These are phyloP conservation scores for Ogataea nitratoaversa DNA, from an alignment of 805 yeast genomes.

Conservation along the genomic window DNA sequence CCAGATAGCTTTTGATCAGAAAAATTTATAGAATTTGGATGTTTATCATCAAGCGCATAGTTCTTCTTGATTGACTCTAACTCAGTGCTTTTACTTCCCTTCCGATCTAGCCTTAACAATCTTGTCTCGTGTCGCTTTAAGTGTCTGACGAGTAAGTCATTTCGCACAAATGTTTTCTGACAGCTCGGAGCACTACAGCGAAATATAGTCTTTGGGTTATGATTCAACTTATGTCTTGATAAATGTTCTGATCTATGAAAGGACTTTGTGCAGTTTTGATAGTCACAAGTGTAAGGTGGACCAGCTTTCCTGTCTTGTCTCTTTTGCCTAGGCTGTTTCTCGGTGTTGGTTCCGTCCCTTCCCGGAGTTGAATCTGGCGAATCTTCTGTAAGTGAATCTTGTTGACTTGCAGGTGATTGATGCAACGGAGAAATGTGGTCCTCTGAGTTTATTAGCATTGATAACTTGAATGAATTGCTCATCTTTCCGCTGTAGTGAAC, in stretches of 20 bases:
- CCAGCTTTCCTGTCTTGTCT: too few relatives aligned
- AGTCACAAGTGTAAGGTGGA: slow-evolving; percentile 37
- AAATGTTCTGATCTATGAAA: slow-evolving; percentile 63
- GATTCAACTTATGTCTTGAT: slow-evolving; percentile 61
- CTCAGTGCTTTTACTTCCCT: too few relatives aligned
- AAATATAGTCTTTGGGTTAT: slow-evolving; percentile 50
- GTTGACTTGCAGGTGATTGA: not conserved
- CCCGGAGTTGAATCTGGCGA: not conserved
- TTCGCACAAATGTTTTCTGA: slow-evolving; percentile 58
- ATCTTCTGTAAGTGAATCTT: not conserved
- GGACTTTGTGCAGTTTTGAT: slow-evolving; percentile 47
- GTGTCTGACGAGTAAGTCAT: slow-evolving; percentile 49
- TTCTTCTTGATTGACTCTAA: too few relatives aligned
- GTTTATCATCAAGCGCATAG: too few relatives aligned
- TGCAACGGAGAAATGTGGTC: not conserved
- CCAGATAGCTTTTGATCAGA: not conserved
- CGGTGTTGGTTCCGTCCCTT: not conserved
- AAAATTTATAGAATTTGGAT: not conserved
- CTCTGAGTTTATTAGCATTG: slow-evolving; percentile 11
- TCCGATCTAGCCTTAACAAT: not conserved
- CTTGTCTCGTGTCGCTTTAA: slow-evolving; percentile 36
- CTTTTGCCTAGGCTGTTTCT: too few relatives aligned
- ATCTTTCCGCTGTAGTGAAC: slow-evolving; percentile 3
- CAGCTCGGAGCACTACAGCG: slow-evolving; percentile 46
- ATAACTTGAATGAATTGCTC: slow-evolving; percentile 9